Evolutionary conservation across 225 moss, liverwort and hornwort species (phyloP), one percentile per base, ranked within the genome.

Genomic region (Pleurozium schreberi): DNA sequence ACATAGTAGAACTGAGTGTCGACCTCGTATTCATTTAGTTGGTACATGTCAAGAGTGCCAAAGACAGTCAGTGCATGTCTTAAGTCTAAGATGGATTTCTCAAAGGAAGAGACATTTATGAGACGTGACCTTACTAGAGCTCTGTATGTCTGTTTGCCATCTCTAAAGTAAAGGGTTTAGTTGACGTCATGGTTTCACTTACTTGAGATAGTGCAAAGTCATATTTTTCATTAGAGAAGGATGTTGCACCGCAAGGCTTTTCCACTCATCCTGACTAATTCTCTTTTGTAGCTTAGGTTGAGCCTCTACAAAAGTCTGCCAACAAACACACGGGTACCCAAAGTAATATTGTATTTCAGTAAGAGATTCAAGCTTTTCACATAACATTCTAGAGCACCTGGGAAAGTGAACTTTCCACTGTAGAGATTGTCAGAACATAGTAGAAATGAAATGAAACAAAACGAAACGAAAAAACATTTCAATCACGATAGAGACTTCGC

Each of bases 191-290:
- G 28, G 59, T 43, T 58, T 57, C 22, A 64, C 77, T 75, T 77
- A 90, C 98, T 92, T 97, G 38, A 98, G 92, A 88, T 98, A 98
- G 12, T 96, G 98, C 73, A 98, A 91, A 33, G 96, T 98, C 98
- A 98, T 97, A 58, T 98, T 98, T 88, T 95, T 97, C 96, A 98
- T 96, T 70, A 98, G 94, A 73, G 95, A 84, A 21, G 96, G 97
- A 83, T 98, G 95, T 25, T 82, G 91, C 62, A 52, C 17, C 23
- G 96, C 97, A 71, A 98, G 93, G 74, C 77, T 87, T 84, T 86
- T 92, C 98, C 97, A 97, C 90, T 98, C 98, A 26, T 95, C 96
- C 88, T 93, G 91, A 87, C 97, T 97, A 84, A 98, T 96, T 87
- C 90, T 94, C 36, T 95, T 97, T 88, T 94, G 94, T 31, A 87